Evolutionary conservation across 805 yeast genomes (phyloP).

Genomic region (Kazachstania kunashirensis): DNA sequence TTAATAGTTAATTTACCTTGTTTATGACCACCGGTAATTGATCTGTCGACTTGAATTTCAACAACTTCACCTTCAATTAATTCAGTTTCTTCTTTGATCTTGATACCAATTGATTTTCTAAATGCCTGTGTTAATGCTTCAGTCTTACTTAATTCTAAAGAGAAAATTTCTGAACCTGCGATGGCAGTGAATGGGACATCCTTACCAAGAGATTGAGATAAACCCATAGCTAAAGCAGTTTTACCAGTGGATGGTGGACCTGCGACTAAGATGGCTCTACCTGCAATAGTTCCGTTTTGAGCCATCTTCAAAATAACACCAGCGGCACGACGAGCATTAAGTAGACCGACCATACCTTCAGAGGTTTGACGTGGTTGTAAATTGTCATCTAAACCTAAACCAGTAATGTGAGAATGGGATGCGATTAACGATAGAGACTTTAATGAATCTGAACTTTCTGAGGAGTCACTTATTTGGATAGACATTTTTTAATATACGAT

Average conservation of each 20-base stretch:
- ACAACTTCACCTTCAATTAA: conserved; percentile 98
- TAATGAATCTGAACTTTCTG: conserved; percentile 36
- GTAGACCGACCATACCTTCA: conserved; percentile 97
- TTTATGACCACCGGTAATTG: conserved; percentile 94
- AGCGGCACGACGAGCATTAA: conserved; percentile 90
- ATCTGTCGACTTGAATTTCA: conserved; percentile 88
- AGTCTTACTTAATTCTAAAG: conserved; percentile 87
- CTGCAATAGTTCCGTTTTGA: conserved; percentile 90
- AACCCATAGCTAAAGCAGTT: conserved; percentile 95
- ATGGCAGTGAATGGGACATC: conserved; percentile 89
- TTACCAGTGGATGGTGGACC: conserved; percentile 99
- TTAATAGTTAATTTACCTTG: conserved; percentile 96
- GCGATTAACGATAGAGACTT: conserved; percentile 74
- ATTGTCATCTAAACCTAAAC: conserved; percentile 90
- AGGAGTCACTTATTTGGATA: conserved; percentile 33
- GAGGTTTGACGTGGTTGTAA: conserved; percentile 70
- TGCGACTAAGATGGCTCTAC: conserved; percentile 88
- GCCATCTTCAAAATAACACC: conserved; percentile 91
- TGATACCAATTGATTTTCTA: conserved; percentile 89
- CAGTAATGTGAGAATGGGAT: conserved; percentile 97
- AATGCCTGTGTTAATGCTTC: conserved; percentile 95
- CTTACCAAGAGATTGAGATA: conserved; percentile 56
- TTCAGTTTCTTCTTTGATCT: conserved; percentile 94
- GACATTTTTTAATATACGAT: conserved; percentile 28
- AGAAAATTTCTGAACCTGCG: conserved; percentile 89